Percentiles rank a stretch among this genome's conserved stretches.
Evolutionary conservation across 163 green algal species (phyloP).

Genomic region (Chloromonas sp.): DNA sequence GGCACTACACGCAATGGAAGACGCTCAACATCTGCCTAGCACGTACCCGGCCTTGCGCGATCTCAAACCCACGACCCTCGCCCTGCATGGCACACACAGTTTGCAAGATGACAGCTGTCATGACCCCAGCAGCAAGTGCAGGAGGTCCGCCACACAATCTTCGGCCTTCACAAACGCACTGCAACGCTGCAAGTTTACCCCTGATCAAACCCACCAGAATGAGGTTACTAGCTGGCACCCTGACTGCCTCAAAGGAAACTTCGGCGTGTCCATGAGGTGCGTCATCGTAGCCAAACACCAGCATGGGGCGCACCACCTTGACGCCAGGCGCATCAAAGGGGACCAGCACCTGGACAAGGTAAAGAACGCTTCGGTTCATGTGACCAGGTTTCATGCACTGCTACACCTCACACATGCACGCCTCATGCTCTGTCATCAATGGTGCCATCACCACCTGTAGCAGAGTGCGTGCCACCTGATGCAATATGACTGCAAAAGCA

Average conservation of each 20-base stretch:
- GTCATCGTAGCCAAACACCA: slow-evolving; percentile 91
- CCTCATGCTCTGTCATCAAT: background rate
- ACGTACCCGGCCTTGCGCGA: slow-evolving; percentile 77
- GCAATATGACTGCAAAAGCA: too few species aligned
- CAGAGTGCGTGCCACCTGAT: background rate
- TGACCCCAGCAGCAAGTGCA: too few species aligned
- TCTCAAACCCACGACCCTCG: slow-evolving; percentile 94
- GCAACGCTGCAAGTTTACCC: too few species aligned
- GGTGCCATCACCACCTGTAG: background rate
- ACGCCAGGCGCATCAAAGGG: slow-evolving; percentile 75
- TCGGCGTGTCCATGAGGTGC: slow-evolving; percentile 94
- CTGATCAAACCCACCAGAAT: slow-evolving; percentile 44
- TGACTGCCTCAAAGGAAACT: slow-evolving; percentile 65
- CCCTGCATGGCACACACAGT: slow-evolving; percentile 28
- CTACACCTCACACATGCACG: background rate
- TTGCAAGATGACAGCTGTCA: too few species aligned
- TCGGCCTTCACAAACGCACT: too few species aligned
- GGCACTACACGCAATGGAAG: too few species aligned
- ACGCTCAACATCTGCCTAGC: background rate
- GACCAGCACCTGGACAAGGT: slow-evolving; percentile 61
- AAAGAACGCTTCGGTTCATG: background rate
- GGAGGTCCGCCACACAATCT: too few species aligned
- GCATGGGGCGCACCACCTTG: slow-evolving; percentile 71
- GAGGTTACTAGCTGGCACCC: slow-evolving; percentile 59
- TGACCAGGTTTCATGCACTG: background rate